A percentile compares a stretch with the other conserved stretches of the same genome.
Evolutionary conservation across 2,329 filamentous ascomycete species (phyloP).

Genomic region (Ceratocystis huliohia): DNA sequence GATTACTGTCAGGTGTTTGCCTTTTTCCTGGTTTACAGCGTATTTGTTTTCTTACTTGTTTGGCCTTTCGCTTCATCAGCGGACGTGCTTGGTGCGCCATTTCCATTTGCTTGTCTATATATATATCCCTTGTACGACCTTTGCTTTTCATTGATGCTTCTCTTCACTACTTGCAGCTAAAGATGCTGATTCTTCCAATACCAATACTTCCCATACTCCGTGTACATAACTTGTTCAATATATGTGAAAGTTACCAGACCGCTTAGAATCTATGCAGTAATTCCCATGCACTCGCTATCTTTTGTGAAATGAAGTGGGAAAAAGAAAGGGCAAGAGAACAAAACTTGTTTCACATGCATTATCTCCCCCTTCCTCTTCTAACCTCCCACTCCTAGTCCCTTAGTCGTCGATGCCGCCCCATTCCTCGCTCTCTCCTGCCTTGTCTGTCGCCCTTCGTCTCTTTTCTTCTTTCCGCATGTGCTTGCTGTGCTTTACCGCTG

Average conservation of each 20-base stretch:
- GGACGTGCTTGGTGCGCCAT: background rate
- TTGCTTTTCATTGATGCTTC: background rate
- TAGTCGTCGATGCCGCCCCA: slow-evolving; percentile 39
- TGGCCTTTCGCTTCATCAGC: background rate
- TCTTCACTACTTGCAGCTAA: background rate
- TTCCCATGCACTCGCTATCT: no score
- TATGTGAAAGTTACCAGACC: background rate
- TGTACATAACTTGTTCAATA: background rate
- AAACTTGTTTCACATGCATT: background rate
- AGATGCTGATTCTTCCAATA: background rate
- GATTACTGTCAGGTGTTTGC: background rate
- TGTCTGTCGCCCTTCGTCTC: slow-evolving; percentile 22
- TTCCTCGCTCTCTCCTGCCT: slow-evolving; percentile 26
- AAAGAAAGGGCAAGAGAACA: background rate
- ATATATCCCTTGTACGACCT: background rate
- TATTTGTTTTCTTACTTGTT: background rate
- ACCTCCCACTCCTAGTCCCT: background rate
- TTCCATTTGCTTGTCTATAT: slow-evolving; percentile 5
- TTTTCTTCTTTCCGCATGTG: slow-evolving; percentile 34
- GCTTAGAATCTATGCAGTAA: background rate
- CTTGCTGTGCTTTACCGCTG: slow-evolving; percentile 50
- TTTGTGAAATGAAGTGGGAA: no score
- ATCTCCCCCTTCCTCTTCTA: background rate
- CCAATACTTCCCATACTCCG: background rate
- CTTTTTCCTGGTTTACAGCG: background rate